Evolutionary conservation across 2,329 filamentous ascomycete species (phyloP).

Genomic region (Pseudogymnoascus sp.): DNA sequence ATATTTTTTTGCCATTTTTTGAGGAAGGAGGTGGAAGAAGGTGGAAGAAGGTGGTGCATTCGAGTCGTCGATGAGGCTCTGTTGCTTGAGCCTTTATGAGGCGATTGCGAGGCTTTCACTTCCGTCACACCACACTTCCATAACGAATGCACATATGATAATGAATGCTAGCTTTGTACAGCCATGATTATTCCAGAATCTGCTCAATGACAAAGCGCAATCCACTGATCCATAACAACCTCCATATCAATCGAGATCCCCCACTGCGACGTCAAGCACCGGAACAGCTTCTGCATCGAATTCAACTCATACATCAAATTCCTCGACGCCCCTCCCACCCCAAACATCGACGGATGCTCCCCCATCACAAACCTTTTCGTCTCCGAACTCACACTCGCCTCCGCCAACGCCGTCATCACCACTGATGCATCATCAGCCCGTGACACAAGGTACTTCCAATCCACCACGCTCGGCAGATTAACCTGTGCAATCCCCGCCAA

Average conservation of each 20-base stretch:
- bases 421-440: slow-evolving; percentile 19
- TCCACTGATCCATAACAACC: slow-evolving; percentile 37
- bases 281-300: slow-evolving; percentile 39
- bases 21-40: neutral
- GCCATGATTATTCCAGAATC: neutral
- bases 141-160: neutral
- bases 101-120: neutral
- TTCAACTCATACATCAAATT: slow-evolving; percentile 41
- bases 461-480: slow-evolving; percentile 31
- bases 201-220: slow-evolving; percentile 33
- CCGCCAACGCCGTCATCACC: slow-evolving; percentile 21
- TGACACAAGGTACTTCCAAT: slow-evolving; percentile 35
- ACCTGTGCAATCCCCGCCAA: slow-evolving; percentile 32
- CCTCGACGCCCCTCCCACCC: slow-evolving; percentile 24
- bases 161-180: neutral
- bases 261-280: slow-evolving; percentile 37
- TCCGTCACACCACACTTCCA: no score
- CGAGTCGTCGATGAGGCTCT: neutral
- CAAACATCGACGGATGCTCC: slow-evolving; percentile 20
- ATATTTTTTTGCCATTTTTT: neutral
- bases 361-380: slow-evolving; percentile 33
- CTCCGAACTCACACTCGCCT: slow-evolving; percentile 26
- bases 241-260: slow-evolving; percentile 40
- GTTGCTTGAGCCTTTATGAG: neutral
- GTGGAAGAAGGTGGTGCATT: neutral